Base-by-base conservation (phyloP, 179 eudicot species). In the Beta macrorhiza region DNA sequence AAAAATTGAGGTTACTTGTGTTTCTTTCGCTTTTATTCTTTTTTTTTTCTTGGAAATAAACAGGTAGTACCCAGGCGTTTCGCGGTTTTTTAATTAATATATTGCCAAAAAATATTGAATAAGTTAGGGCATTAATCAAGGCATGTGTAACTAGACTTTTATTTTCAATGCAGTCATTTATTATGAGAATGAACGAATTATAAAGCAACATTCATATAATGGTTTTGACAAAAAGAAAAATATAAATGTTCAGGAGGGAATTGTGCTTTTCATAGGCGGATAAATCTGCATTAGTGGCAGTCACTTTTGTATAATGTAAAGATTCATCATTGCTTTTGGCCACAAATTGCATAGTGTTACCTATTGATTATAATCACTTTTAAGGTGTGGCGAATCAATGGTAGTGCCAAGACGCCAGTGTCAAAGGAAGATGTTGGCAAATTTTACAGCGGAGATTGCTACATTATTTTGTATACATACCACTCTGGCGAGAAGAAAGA, bases 371-470 rank as follows among this genome's bases (percentile, higher is more conserved):
- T 78, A 78, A 69, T 80, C 59, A 12, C 68, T 78, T 85, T 87
- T 64, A 87, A 97, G 99, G 92, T 93, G 67, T 97, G 99, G 99
- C 89, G 93, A 82, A 92, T 97, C 76, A 85, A 92, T 91, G 97
- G 94, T 58, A 91, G 90, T 84, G 92, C 94, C 80, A 94, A 97
- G 85, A 92, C 93, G 83, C 92, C 93, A 13, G 89, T 97, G 44
- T 85, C 94, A 57, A 87, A 84, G 78, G 97, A 93, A 72, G 97
- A 97, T 74, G 83, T 93, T 63, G 99, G 99, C 70, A 97, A 93
- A 89, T 97, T 97, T 87, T 95, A 92, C 79, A 89, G 94, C 82
- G 99, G 99, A 74, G 99, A 97, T 89, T 91, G 99, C 91, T 97
- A 97, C 84, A 93, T 94, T 73, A 86, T 92, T 77, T 92, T 97